Conservation (phyloP, 164 flowering plant genomes). For the Pachysandra terminalis region DNA sequence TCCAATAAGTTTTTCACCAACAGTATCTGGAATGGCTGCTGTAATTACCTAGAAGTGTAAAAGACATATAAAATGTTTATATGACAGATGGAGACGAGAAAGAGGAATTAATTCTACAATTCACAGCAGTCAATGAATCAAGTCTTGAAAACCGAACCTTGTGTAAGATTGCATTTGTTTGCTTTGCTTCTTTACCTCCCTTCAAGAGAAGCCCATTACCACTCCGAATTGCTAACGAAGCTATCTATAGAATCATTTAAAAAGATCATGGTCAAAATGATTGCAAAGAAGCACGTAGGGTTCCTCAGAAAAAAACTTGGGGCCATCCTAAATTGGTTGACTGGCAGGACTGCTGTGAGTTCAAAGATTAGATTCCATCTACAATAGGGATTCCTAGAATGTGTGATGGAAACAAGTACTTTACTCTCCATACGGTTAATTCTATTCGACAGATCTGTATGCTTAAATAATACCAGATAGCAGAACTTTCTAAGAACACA, state of each 20-base stretch:
- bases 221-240: conserved; percentile 89
- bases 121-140: neutral
- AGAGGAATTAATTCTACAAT: neutral
- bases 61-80: neutral
- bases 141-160: conserved; percentile 47
- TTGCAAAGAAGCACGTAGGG: neutral
- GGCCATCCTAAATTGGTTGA: no score
- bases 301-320: no score
- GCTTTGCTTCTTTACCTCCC: conserved; percentile 96
- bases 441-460: no score
- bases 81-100: neutral
- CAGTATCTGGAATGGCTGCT: conserved; percentile 66
- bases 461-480: no score
- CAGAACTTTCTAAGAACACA: no score
- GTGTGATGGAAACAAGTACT: no score
- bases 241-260: conserved; percentile 53
- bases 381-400: no score
- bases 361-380: no score
- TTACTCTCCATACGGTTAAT: no score
- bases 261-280: no score
- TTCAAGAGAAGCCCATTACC: conserved; percentile 97
- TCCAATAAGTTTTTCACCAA: conserved; percentile 84
- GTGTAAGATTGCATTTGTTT: conserved; percentile 86
- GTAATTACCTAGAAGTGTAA: conserved; percentile 85
- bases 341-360: no score